Conservation (phyloP, 371 early-diverging fungal species). For the Chytridiales sp. region DNA sequence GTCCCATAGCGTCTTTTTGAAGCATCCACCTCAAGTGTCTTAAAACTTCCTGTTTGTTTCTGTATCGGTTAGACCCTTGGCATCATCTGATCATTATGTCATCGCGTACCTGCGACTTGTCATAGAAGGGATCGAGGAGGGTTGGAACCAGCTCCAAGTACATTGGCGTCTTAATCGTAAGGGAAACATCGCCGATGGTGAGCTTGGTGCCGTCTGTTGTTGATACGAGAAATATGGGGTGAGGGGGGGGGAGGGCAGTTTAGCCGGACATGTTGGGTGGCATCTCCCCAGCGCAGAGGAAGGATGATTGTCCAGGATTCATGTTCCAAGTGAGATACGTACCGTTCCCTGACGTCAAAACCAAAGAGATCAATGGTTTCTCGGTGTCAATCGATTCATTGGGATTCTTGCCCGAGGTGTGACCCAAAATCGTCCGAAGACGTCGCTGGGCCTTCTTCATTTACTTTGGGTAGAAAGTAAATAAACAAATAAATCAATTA, state of each 20-base stretch:
- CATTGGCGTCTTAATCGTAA: slow-evolving; percentile 53
- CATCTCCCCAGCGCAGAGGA: not conserved
- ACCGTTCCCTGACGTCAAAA: not conserved
- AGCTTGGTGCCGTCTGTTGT: not conserved
- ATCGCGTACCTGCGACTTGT: slow-evolving; percentile 61
- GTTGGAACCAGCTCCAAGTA: slow-evolving; percentile 69
- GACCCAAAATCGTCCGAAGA: too few relatives aligned
- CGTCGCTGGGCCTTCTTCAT: too few relatives aligned
- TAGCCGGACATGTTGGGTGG: too few relatives aligned
- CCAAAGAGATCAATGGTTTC: too few relatives aligned
- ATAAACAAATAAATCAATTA: too few relatives aligned
- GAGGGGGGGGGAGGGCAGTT: too few relatives aligned
- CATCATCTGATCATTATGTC: not conserved
- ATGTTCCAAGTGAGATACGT: not conserved
- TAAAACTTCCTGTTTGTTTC: slow-evolving; percentile 63
- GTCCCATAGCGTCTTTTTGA: slow-evolving; percentile 61
- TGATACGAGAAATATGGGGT: not conserved
- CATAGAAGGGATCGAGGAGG: slow-evolving; percentile 59
- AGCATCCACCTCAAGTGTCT: slow-evolving; percentile 50
- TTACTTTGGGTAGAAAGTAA: too few relatives aligned
- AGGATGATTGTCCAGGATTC: not conserved
- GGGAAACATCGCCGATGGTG: slow-evolving; percentile 63
- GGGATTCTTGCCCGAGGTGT: too few relatives aligned
- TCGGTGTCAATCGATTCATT: too few relatives aligned
- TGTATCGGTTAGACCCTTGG: not conserved